These are phyloP conservation scores for Leishmania lainsoni DNA, from an alignment of 208 protist genomes.

Conservation along the genomic window DNA sequence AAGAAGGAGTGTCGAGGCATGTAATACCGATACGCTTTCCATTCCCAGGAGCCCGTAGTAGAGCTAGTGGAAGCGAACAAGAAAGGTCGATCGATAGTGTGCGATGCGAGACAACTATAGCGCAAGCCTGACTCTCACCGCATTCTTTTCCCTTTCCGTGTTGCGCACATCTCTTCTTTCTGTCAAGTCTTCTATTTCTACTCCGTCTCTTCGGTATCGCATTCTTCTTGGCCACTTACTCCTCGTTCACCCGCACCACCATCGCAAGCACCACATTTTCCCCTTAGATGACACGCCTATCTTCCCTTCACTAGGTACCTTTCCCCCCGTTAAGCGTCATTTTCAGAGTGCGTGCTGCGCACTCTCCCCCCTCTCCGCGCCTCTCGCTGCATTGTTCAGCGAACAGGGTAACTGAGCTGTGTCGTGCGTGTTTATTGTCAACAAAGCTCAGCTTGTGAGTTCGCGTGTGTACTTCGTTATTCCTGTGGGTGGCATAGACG, in stretches of 20 bases:
- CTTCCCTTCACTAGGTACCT: neutral
- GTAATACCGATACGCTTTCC: neutral
- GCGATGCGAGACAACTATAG: too few species aligned
- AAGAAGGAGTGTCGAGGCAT: too few species aligned
- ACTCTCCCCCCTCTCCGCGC: neutral
- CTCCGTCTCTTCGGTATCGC: neutral
- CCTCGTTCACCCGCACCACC: neutral
- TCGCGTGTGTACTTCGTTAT: slow-evolving; percentile 3
- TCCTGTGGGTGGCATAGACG: neutral
- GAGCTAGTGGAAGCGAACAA: neutral
- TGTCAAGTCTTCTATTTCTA: neutral
- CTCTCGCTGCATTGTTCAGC: neutral
- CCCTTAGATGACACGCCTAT: neutral
- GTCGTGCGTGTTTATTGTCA: neutral
- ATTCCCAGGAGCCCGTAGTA: neutral
- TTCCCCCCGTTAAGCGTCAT: neutral
- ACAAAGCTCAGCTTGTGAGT: neutral
- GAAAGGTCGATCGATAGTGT: too few species aligned
- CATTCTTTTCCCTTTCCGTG: neutral
- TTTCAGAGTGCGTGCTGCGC: neutral
- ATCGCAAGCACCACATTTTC: neutral
- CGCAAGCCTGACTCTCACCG: too few species aligned
- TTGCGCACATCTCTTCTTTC: neutral
- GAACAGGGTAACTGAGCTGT: neutral
- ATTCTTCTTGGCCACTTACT: neutral